phyloP scores from a whole-genome alignment of 805 yeast species.

The Teunomyces gatunensis region DNA sequence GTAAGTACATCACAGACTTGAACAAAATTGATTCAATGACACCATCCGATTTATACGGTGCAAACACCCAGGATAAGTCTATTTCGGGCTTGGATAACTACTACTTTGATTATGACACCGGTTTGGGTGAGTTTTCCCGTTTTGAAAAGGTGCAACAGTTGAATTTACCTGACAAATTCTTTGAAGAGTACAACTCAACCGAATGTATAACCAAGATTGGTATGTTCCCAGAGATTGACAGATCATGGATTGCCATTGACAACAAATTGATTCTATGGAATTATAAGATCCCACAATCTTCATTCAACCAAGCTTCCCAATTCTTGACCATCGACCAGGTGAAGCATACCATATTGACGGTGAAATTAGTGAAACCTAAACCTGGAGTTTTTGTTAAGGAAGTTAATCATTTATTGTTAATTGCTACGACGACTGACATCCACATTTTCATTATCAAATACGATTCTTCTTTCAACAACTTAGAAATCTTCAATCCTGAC shows the following conservation, averaged over 20 bases:
- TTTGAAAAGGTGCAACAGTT: slow-evolving; percentile 69
- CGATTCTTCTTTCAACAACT: slow-evolving; percentile 37
- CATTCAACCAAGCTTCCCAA: slow-evolving; percentile 46
- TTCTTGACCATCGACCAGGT: slow-evolving; percentile 81
- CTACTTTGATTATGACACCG: slow-evolving; percentile 47
- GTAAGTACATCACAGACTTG: slow-evolving; percentile 59
- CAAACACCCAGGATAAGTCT: slow-evolving; percentile 52
- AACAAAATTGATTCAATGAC: slow-evolving; percentile 57
- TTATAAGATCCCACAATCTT: slow-evolving; percentile 54
- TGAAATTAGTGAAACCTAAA: slow-evolving; percentile 78
- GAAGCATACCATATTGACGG: slow-evolving; percentile 71
- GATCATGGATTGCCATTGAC: slow-evolving; percentile 86
- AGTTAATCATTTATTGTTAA: slow-evolving; percentile 67
- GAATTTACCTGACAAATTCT: slow-evolving; percentile 76
- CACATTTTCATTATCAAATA: slow-evolving; percentile 73
- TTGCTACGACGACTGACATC: slow-evolving; percentile 78
- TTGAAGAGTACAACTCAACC: slow-evolving; percentile 66
- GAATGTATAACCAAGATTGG: slow-evolving; percentile 78
- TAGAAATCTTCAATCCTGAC: slow-evolving; percentile 79
- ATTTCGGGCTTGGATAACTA: slow-evolving; percentile 58
- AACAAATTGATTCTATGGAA: slow-evolving; percentile 85
- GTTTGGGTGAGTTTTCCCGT: slow-evolving; percentile 59
- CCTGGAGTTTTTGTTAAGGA: slow-evolving; percentile 74
- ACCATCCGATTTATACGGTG: slow-evolving; percentile 54
- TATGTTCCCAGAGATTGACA: slow-evolving; percentile 69